Percentiles rank a stretch among this genome's conserved stretches.
Conservation (phyloP, 2,329 filamentous ascomycete species). For the Aspergillus neoniger region DNA sequence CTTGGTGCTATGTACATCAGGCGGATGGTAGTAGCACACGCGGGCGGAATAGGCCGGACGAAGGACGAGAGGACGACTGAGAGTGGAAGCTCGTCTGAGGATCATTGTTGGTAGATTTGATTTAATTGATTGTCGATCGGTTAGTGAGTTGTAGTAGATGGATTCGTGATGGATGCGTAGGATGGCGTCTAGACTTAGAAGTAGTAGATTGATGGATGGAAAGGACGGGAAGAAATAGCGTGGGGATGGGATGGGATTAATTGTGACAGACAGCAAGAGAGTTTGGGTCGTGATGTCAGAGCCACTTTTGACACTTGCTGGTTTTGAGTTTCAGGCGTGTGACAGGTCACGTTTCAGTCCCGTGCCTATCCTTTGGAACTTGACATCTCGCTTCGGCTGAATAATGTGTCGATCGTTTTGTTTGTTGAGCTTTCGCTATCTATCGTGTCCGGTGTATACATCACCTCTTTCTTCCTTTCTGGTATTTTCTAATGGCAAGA, state of each 20-base stretch:
- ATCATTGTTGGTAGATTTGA: neutral
- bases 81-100: neutral
- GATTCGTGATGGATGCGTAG: neutral
- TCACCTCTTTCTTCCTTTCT: too few species aligned
- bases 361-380: too few species aligned
- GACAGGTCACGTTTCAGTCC: neutral
- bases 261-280: neutral
- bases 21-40: neutral
- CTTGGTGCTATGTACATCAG: constrained; percentile 8
- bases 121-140: too few species aligned
- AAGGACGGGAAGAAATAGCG: neutral
- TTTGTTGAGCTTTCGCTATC: too few species aligned
- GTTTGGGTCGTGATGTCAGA: neutral
- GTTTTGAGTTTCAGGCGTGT: neutral
- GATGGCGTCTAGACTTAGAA: neutral
- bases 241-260: neutral
- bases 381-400: too few species aligned
- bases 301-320: neutral
- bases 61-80: neutral
- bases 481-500: too few species aligned
- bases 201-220: neutral
- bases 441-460: too few species aligned
- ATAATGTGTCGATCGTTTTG: too few species aligned
- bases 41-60: neutral
- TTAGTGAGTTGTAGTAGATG: neutral